Evolutionary conservation across 2,329 filamentous ascomycete species (phyloP), one percentile per base, ranked within the genome.

Genomic region (Mycosphaerella arachidis): DNA sequence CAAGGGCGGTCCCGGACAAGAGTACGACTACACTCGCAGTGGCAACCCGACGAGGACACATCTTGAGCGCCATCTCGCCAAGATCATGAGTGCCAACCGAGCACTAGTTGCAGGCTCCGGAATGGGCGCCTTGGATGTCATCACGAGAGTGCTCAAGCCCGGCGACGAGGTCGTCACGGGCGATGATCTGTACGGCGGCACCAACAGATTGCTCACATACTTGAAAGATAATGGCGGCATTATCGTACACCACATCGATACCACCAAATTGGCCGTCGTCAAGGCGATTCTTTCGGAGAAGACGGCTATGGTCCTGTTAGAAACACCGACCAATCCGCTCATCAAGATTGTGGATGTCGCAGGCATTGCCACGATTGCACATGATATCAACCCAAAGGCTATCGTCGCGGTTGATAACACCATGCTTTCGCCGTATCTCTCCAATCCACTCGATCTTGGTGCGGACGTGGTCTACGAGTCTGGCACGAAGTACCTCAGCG

Each of bases 1-100:
- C 82, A 99, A 99, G 79, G 94, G 97, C 37, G 72, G 72, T 10
- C 91, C 91, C 61, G 89, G 86, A 67, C 81, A 85, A 72, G 92
- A 97, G 76, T 99, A 97, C 77, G 94, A 99, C 80, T 99, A 99
- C 80, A 97, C 94, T 61, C 90, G 95, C 63, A 97, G 92, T 37
- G 94, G 94, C 58, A 99, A 99, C 75, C 94, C 94, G 18, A 99
- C 94, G 60, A 86, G 94, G 66, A 96, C 93, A 35, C 94, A 99
- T 72, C 85, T 99, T 64, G 94, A 99, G 80, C 87, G 93, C 60
- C 94, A 99, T 76, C 82, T 99, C 69, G 94, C 95, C 72, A 99
- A 99, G 84, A 96, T 99, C 74, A 99, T 99, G 95, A 92, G 91
- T 69, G 94, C 94, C 50, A 86, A 87, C 70, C 89, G 95, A 58